Evolutionary conservation across 768 basidiomycete genomes (phyloP).

Genomic region (Clathrus columnatus): DNA sequence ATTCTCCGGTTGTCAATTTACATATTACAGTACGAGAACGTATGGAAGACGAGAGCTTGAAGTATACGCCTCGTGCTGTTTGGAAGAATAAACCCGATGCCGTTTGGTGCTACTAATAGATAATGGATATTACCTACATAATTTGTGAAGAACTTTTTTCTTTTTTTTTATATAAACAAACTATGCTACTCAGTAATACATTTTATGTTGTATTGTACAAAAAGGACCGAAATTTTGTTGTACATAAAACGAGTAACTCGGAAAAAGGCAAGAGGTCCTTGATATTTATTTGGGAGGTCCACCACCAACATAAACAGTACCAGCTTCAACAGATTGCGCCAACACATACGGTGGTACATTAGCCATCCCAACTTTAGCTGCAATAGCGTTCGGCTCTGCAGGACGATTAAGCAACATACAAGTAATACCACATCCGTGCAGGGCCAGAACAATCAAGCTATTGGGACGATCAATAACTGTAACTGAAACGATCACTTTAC

Average conservation of each 20-base stretch:
- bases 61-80: constrained; percentile 50
- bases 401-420: constrained; percentile 18
- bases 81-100: constrained; percentile 19
- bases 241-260: too few species aligned
- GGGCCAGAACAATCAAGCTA: constrained; percentile 13
- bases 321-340: constrained; percentile 10
- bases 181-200: too few species aligned
- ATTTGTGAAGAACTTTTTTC: too few species aligned
- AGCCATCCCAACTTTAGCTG: constrained; percentile 17
- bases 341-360: constrained; percentile 19
- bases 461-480: constrained; percentile 9
- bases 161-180: too few species aligned
- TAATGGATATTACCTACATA: too few species aligned
- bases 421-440: constrained; percentile 18
- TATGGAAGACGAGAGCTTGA: constrained; percentile 36
- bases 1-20: constrained; percentile 41
- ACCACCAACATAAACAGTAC: neutral
- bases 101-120: neutral
- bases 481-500: constrained; percentile 5
- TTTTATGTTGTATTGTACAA: too few species aligned
- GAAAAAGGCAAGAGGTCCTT: too few species aligned
- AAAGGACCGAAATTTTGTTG: too few species aligned
- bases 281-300: neutral
- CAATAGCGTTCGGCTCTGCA: neutral
- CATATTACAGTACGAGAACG: constrained; percentile 57